phyloP scores from a whole-genome alignment of 441 rosid species.

The Gossypium trilobum region DNA sequence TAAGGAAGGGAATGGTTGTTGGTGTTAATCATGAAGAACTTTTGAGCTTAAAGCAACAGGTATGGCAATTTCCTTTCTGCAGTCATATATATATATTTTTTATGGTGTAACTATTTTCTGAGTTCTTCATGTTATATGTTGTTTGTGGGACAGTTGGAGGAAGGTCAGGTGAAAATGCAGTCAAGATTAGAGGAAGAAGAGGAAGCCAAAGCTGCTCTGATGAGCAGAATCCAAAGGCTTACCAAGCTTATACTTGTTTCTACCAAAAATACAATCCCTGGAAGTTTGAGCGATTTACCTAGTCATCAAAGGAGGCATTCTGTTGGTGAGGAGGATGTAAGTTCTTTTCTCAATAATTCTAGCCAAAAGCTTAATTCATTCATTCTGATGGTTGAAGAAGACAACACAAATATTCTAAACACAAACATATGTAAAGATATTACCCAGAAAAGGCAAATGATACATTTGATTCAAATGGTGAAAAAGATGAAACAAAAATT shows the following conservation, averaged over 20 bases:
- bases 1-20: conserved; percentile 67
- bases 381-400: not conserved
- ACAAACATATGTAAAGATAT: not conserved
- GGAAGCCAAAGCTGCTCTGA: conserved; percentile 98
- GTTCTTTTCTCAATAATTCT: conserved; percentile 20
- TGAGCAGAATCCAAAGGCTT: conserved; percentile 96
- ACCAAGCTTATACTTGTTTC: conserved; percentile 98
- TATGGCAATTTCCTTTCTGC: conserved; percentile 21
- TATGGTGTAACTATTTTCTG: not conserved
- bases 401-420: not conserved
- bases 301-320: conserved; percentile 63
- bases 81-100: not conserved
- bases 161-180: conserved; percentile 99
- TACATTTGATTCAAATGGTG: not conserved
- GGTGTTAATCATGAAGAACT: conserved; percentile 93
- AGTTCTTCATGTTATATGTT: conserved; percentile 1
- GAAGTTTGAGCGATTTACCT: conserved; percentile 49
- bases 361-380: not conserved
- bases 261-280: conserved; percentile 73
- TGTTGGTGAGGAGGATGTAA: conserved; percentile 64
- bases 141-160: conserved; percentile 58
- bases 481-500: not conserved
- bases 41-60: conserved; percentile 81
- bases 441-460: not conserved
- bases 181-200: conserved; percentile 98